Percentiles rank a stretch among this genome's conserved stretches.
These are phyloP conservation scores for Globisporangium recalcitrans DNA, from an alignment of 352 stramenopile species.

Conservation along the genomic window DNA sequence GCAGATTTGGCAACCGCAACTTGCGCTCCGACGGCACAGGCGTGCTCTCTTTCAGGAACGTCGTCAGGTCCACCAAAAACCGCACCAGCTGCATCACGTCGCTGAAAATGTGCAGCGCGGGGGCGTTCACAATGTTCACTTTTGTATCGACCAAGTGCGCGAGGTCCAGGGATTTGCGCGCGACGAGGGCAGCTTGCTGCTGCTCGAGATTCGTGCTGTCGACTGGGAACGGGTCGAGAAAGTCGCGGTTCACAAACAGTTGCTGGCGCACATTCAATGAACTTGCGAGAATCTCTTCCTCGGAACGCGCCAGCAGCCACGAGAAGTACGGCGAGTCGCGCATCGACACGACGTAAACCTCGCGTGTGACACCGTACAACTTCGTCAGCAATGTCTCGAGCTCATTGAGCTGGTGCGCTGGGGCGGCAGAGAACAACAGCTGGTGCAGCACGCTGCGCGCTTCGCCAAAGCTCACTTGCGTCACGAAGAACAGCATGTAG, in stretches of 20 bases:
- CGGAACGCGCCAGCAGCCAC: conserved; percentile 47
- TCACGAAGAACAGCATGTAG: conserved; percentile 59
- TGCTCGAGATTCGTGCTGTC: conserved; percentile 32
- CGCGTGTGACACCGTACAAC: conserved; percentile 37
- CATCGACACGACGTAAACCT: conserved; percentile 27
- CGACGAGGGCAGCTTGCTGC: conserved; percentile 35
- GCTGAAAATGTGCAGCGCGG: conserved; percentile 47
- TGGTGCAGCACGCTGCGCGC: conserved; percentile 36
- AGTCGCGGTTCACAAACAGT: conserved; percentile 21
- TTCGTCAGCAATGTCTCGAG: conserved; percentile 33
- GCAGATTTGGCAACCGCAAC: conserved; percentile 30
- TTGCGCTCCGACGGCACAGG: conserved; percentile 43
- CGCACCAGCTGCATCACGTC: conserved; percentile 54
- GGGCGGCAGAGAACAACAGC: conserved; percentile 37
- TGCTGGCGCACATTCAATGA: conserved; percentile 25
- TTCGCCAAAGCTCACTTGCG: conserved; percentile 53
- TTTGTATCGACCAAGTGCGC: conserved; percentile 40
- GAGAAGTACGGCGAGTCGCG: conserved; percentile 48
- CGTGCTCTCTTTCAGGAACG: conserved; percentile 58
- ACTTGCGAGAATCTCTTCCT: conserved; percentile 40
- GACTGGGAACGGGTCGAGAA: conserved; percentile 46
- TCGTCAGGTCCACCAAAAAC: conserved; percentile 56
- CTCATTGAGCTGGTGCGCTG: conserved; percentile 35
- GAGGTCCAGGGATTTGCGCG: conserved; percentile 27
- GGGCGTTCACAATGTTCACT: conserved; percentile 32